These are phyloP conservation scores for Aureobasidium subglaciale DNA, from an alignment of 2,329 filamentous ascomycete species.

Conservation along the genomic window DNA sequence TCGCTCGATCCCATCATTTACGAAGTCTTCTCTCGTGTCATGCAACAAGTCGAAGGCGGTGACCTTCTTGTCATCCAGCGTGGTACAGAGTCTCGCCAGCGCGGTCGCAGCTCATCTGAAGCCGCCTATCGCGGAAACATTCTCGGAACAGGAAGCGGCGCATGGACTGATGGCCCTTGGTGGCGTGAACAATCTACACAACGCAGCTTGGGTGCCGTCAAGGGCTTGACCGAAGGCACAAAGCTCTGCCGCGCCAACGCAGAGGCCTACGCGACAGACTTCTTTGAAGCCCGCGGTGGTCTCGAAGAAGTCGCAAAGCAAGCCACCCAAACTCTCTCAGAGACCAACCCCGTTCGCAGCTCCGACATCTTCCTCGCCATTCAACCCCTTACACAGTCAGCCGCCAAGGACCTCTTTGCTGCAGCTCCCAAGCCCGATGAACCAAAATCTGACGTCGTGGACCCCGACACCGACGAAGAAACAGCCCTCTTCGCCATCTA, in stretches of 20 bases:
- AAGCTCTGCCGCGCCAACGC: constrained; percentile 86
- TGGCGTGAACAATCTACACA: constrained; percentile 63
- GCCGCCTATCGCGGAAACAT: constrained; percentile 46
- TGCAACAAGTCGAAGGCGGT: constrained; percentile 98
- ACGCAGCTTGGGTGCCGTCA: constrained; percentile 72
- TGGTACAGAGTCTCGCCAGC: constrained; percentile 68
- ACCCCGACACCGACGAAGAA: constrained; percentile 49
- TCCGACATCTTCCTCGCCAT: constrained; percentile 95
- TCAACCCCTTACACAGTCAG: constrained; percentile 68
- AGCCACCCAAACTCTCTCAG: constrained; percentile 70
- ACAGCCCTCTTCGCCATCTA: constrained; percentile 69
- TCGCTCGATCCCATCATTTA: constrained; percentile 90
- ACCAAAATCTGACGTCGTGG: constrained; percentile 48
- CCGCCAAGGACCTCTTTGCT: constrained; percentile 61
- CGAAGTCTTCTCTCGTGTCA: constrained; percentile 84
- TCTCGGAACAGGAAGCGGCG: constrained; percentile 42
- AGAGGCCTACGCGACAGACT: constrained; percentile 80
- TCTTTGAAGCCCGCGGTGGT: constrained; percentile 70
- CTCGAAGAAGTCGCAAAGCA: constrained; percentile 72
- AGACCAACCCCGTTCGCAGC: constrained; percentile 81
- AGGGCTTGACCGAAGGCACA: constrained; percentile 75
- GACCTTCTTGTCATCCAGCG: constrained; percentile 91
- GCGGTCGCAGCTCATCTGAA: constrained; percentile 54
- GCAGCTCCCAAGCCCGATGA: constrained; percentile 33
- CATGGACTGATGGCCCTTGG: constrained; percentile 95